Evolutionary conservation across 2,329 filamentous ascomycete species (phyloP).

Genomic region (Fusarium subtropicale): DNA sequence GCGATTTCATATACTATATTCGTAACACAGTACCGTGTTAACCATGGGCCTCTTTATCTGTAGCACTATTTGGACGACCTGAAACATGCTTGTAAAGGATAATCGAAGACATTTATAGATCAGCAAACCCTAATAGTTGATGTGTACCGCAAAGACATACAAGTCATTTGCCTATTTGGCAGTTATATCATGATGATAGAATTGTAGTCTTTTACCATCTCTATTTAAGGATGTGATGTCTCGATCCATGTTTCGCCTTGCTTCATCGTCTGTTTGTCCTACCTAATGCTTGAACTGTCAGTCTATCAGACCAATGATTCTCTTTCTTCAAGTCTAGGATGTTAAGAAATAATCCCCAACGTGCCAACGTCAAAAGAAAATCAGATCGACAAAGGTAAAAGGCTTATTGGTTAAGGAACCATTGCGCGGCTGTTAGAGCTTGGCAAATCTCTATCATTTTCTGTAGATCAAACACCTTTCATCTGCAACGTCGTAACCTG

Average conservation of each 20-base stretch:
- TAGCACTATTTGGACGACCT: neutral
- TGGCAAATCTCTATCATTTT: neutral
- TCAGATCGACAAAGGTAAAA: neutral
- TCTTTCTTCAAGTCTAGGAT: no score
- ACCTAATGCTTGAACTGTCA: neutral
- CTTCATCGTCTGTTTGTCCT: neutral
- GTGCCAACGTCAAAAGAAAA: neutral
- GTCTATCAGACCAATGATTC: neutral
- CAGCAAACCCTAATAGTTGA: neutral
- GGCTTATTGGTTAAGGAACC: neutral
- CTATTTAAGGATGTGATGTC: neutral
- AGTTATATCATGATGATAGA: neutral
- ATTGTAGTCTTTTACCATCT: neutral
- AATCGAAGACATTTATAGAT: neutral
- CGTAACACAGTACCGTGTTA: neutral
- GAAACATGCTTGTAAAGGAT: constrained; percentile 3
- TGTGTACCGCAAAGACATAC: neutral
- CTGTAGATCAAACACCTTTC: constrained; percentile 4
- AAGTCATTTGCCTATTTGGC: neutral
- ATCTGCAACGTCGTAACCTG: constrained; percentile 6
- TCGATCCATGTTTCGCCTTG: neutral
- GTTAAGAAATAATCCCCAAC: neutral
- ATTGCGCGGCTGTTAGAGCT: neutral
- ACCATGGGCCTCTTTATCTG: neutral
- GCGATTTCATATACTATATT: neutral